Base-by-base conservation (phyloP, 1,284 basidiomycete genomes). In the Tilletia walkeri region DNA sequence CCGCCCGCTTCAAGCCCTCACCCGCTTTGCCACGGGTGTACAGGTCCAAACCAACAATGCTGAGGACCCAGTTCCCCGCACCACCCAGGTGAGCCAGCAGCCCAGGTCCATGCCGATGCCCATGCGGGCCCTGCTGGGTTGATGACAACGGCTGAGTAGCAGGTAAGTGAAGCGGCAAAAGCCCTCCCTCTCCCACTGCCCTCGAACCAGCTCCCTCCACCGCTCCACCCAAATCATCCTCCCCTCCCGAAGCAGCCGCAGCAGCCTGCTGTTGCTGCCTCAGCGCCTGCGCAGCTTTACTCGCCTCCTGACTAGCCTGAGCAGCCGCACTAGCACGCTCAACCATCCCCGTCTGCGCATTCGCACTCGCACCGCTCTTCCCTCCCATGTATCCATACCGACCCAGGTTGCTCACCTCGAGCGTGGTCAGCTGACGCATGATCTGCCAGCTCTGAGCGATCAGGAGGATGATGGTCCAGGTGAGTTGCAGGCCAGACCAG, bases 381-480 rank as follows among this genome's bases (percentile, higher is more conserved):
- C 94, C 94, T 65, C 95, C 96, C 94, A 99, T 97, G 86, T 90
- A 98, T 2, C 96, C 95, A 80, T 91, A 97, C 66, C 95, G 88
- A 0, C 95, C 94, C 2, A 98, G 89, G 82, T 99, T 99, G 71
- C 90, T 91, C 4, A 98, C 92, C 82, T 99, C 95, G 70, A 96
- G 88, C 0, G 95, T 97, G 0, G 95, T 99, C 89, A 99, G 93
- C 82, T 99, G 95, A 20, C 91, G 88, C 9, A 90, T 88, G 68
- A 98, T 89, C 85, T 98, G 95, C 91, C 92, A 96, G 50, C 90
- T 86, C 80, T 99, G 96, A 5, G 90, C 90, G 48, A 87, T 87
- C 66, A 95, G 89, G 61, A 99, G 89, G 69, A 99, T 88, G 54
- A 89, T 84, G 0, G 95, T 98, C 95, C 96, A 99, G 0, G 89